Evolutionary conservation across 441 rosid species (phyloP).

Genomic region (Breynia disticha): DNA sequence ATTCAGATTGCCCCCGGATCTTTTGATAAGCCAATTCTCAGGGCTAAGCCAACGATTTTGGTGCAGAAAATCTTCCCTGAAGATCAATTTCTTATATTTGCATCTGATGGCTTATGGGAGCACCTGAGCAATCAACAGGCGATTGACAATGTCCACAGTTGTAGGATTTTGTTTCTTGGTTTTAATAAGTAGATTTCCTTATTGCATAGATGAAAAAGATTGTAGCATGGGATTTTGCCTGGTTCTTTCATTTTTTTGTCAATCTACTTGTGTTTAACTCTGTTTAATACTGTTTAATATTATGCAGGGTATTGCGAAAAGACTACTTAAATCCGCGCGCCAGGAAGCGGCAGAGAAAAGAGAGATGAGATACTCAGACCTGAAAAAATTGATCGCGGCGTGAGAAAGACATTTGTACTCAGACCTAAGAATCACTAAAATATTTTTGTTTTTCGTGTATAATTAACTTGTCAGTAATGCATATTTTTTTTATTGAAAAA

Average conservation of each 20-base stretch:
- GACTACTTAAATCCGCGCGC: slow-evolving; percentile 67
- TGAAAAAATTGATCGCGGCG: slow-evolving; percentile 52
- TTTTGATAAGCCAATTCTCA: slow-evolving; percentile 68
- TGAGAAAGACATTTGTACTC: no score
- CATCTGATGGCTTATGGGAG: slow-evolving; percentile 97
- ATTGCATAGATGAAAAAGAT: no score
- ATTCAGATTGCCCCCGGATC: slow-evolving; percentile 64
- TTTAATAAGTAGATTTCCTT: no score
- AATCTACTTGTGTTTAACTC: no score
- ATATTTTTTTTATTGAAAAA: no score
- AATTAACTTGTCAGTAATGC: no score
- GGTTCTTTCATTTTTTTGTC: no score
- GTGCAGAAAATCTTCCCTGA: slow-evolving; percentile 62
- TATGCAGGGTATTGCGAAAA: slow-evolving; percentile 73
- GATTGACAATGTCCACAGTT: slow-evolving; percentile 58
- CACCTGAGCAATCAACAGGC: slow-evolving; percentile 90
- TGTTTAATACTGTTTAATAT: no score
- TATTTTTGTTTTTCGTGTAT: no score
- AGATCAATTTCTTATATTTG: slow-evolving; percentile 86
- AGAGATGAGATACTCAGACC: slow-evolving; percentile 62
- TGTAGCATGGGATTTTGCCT: no score
- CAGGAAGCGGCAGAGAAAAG: slow-evolving; percentile 70
- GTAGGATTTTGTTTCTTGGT: slow-evolving; percentile 30
- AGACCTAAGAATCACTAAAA: no score
- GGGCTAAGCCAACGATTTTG: slow-evolving; percentile 65